Base-by-base conservation (phyloP, 441 rosid genomes). In the Manihot esculenta region DNA sequence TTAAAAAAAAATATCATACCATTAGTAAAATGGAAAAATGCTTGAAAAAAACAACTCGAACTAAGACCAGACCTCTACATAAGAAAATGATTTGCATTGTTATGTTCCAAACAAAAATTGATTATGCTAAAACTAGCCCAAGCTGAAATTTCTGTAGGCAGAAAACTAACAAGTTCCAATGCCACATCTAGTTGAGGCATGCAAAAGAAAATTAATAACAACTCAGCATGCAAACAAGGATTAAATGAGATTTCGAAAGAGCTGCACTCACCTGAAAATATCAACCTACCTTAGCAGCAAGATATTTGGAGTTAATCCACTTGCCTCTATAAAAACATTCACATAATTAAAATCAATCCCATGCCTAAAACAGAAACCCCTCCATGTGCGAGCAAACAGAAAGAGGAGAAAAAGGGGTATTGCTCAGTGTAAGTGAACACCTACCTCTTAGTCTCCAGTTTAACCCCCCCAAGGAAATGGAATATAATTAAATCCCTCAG, bases 261-360 rank as follows among this genome's bases (percentile, higher is more conserved):
- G 85, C 72, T 76, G 76, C 79, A 86, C 94, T 94, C 97, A 94
- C 97, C 98, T 91, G 91, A 91, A 85, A 86, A 74, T 80, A 87
- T 81, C 86, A 89, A 89, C 89, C 93, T 92, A 89, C 88, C 90
- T 82, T 88, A 88, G 89, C 89, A 85, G 89, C 93, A 91, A 84
- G 83, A 82, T 81, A 82, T 84, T 89, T 78, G 85, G 84, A 84
- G 86, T 84, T 82, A 79, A 79, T 91, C 93, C 94, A 83, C 87
- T 87, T 85, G 90, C 91, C 86, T 87, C 94, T 83, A 88, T 81
- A 85, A 91, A 85, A 86, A 86, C 80, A 85, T 86, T 76, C 88
- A 86, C 84, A 84, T 82, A 76, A 80, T 77, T 58, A 74, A 56
- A 78, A 82, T 87, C 88, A 87, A 86, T 79, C 83, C 81, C 74